These are phyloP conservation scores for Colletotrichum brevisporum DNA, from an alignment of 2,329 filamentous ascomycete species.

Conservation along the genomic window DNA sequence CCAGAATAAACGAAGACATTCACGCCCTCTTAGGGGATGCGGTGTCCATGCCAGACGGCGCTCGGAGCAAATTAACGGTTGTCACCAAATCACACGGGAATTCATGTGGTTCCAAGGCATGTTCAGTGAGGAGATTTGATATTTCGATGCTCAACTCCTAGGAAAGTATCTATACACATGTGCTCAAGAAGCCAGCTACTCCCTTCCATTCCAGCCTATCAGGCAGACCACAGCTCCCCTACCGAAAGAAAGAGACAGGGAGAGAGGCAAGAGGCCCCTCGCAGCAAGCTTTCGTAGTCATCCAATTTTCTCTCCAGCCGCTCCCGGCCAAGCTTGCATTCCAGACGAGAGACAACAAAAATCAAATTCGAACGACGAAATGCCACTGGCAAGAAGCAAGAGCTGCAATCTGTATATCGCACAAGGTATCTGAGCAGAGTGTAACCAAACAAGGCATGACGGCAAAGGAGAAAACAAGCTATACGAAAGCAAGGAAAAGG, in stretches of 20 bases:
- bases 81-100: no score
- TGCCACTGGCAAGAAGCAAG: slow-evolving; percentile 39
- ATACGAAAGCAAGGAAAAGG: slow-evolving; percentile 37
- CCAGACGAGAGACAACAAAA: slow-evolving; percentile 26
- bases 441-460: slow-evolving; percentile 40
- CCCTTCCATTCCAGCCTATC: slow-evolving; percentile 2
- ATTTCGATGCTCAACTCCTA: slow-evolving; percentile 32
- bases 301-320: slow-evolving; percentile 9
- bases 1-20: no score
- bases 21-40: no score
- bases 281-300: slow-evolving; percentile 3
- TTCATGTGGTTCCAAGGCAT: no score
- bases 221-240: background rate
- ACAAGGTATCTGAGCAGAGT: slow-evolving; percentile 69
- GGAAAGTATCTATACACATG: slow-evolving; percentile 38
- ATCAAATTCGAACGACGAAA: slow-evolving; percentile 23
- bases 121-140: slow-evolving; percentile 36
- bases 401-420: slow-evolving; percentile 64
- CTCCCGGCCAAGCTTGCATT: slow-evolving; percentile 19
- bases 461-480: background rate
- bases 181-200: slow-evolving; percentile 26
- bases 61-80: no score
- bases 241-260: background rate
- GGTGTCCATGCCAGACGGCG: no score
- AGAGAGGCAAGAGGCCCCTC: background rate